Base-by-base conservation (phyloP, 2,329 filamentous ascomycete species). In the Penicillium sp. region DNA sequence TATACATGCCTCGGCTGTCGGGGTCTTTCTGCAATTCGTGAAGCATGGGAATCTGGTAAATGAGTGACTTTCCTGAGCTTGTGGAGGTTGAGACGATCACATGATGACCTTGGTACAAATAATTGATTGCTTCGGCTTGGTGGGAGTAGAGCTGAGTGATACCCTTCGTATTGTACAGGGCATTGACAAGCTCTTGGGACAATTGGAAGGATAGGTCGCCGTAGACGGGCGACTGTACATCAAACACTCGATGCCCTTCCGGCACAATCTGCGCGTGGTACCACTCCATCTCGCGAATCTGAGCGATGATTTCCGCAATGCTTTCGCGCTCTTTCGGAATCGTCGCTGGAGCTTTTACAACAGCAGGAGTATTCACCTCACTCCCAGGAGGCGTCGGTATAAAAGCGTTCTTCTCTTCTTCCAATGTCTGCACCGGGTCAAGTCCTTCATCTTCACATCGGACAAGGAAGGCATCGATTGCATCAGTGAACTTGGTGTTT, bases 1-100 rank as follows among this genome's bases (percentile, higher is more conserved):
- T 95, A 65, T 96, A 97, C 84, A 98, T 89, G 2, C 93, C 93
- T 58, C 93, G 78, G 7, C 88, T 87, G 47, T 84, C 76, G 2
- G 69, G 73, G 60, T 97, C 86, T 45, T 81, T 75, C 66, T 98
- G 91, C 2, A 98, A 73, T 43, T 88, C 86, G 63, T 95, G 83
- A 9, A 98, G 72, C 39, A 98, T 89, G 0, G 93, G 93, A 12
- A 98, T 79, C 62, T 98, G 93, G 63, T 97, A 98, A 52, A 98
- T 96, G n/a, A 98, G 73, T 5, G 90, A 96, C 68, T 98, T 98
- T 9, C 93, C 93, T 1, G 93, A 98, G 63, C 88, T 95, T 0
- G 93, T 98, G 0, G 91, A 95, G 0, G 93, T 98, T 1, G 90
- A 85, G 1, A 98, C 85, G 44, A 98, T 91, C 11, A 97, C 89